Evolutionary conservation across 148 eudicot genomes (phyloP), one percentile per base, ranked within the genome.

Genomic region (Hydrangea macrophylla): DNA sequence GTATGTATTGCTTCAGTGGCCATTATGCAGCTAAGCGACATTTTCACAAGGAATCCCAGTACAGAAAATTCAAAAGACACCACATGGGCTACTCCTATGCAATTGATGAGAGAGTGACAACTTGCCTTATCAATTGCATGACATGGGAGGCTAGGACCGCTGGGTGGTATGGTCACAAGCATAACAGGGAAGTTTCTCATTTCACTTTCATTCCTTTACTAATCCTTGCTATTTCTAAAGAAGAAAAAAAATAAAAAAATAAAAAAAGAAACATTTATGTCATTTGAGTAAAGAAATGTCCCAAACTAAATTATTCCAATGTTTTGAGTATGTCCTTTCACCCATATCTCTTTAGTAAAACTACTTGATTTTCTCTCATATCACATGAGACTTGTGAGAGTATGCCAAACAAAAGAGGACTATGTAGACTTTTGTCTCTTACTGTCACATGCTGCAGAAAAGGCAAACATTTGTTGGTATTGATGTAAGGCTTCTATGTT

Each of bases 361-460:
- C 13, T 64, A 45, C 23, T 12, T 27, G 20, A 26, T 3, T 35
- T 35, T 11, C 33, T 51, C 69, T 32, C 31, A 7, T n/a, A 15
- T 65, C 58, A 65, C 68, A 65, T 61, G 51, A 25, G 65, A 50
- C 50, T n/a, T 61, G 26, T 25, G 22, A 7, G 39, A 39, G 50
- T 20, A 24, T 20, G 30, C 65, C 65, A 61, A 61, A 61, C 22
- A 60, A 1, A 60, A 20, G 10, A 15, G n/a, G 10, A 50, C 0
- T 24, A 2, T 9, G n/a, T 13, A 32, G 22, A 66, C 69, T 27
- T 9, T 22, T 24, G 24, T 53, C 59, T 51, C 23, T 20, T 39
- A 44, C 31, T 51, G 40, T 66, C 69, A 66, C 59, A 66, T 53
- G 59, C 11, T 66, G 48, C 69, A 30, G 59, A 48, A 66, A 33